Evolutionary conservation across 768 basidiomycete species (phyloP).

Genomic region (Leucocoprinus birnbaumii): DNA sequence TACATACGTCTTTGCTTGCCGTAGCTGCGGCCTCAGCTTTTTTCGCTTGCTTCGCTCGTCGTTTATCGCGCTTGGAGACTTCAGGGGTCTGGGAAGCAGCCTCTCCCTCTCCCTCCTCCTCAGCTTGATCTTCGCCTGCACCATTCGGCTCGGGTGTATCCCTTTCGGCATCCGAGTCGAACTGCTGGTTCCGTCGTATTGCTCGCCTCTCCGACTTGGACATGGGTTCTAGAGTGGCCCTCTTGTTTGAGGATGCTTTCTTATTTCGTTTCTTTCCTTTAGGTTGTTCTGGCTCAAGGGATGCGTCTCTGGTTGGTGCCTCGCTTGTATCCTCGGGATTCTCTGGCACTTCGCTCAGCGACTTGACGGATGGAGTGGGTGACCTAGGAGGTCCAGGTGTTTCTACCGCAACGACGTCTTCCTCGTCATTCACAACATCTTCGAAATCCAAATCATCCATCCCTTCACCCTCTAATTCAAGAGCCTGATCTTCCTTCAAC

Average conservation of each 20-base stretch:
- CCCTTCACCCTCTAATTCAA: conserved; percentile 42
- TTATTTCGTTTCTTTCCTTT: not conserved
- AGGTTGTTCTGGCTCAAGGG: not conserved
- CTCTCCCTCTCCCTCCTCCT: conserved; percentile 12
- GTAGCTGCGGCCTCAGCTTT: conserved; percentile 43
- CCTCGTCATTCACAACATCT: not conserved
- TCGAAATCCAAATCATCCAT: not conserved
- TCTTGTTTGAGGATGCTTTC: not conserved
- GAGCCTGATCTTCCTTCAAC: conserved; percentile 64
- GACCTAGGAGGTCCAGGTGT: not conserved
- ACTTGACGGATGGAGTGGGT: not conserved
- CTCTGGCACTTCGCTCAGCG: not conserved
- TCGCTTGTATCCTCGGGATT: conserved; percentile 12
- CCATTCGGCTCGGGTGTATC: not conserved
- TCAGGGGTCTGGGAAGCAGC: conserved; percentile 15
- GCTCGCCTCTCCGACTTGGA: conserved; percentile 13
- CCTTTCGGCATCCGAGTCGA: not conserved
- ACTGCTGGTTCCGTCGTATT: conserved; percentile 10
- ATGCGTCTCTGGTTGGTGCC: not conserved
- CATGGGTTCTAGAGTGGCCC: conserved; percentile 8
- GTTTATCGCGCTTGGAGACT: conserved; percentile 75
- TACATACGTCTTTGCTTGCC: conserved; percentile 20
- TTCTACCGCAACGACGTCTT: not conserved
- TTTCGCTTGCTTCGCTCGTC: conserved; percentile 75
- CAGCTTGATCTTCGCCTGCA: not conserved